Percentiles rank a stretch among this genome's conserved stretches.
Evolutionary conservation across 352 stramenopile genomes (phyloP).

Genomic region (Phytophthora pseudosyringae): DNA sequence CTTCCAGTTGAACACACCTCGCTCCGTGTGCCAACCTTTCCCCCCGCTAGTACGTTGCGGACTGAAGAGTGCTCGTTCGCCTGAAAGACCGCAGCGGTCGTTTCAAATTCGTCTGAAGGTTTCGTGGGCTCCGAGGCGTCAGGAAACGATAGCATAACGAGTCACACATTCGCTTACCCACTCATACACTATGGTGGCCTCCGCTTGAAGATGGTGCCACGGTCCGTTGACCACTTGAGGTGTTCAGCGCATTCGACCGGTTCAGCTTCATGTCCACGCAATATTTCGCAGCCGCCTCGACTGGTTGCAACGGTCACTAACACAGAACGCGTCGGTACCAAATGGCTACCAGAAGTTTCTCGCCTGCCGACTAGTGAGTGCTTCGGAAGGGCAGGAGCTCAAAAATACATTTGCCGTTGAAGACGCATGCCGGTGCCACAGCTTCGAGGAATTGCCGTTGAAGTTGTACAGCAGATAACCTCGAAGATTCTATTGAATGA

Average conservation of each 20-base stretch:
- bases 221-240: slow-evolving; percentile 25
- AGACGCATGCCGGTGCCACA: background rate
- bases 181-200: slow-evolving; percentile 2
- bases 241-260: slow-evolving; percentile 11
- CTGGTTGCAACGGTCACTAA: slow-evolving; percentile 26
- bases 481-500: background rate
- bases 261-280: slow-evolving; percentile 9
- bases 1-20: background rate
- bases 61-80: slow-evolving; percentile 3
- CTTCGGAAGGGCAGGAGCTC: background rate
- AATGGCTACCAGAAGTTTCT: background rate
- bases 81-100: slow-evolving; percentile 18
- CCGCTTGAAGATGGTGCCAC: slow-evolving; percentile 1
- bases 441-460: background rate
- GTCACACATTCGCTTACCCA: slow-evolving; percentile 8
- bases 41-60: slow-evolving; percentile 20
- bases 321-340: background rate
- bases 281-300: slow-evolving; percentile 25
- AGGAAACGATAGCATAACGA: slow-evolving; percentile 21
- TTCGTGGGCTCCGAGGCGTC: slow-evolving; percentile 12
- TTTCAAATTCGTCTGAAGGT: slow-evolving; percentile 35
- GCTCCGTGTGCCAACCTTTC: background rate
- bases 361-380: background rate
- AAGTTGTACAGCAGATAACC: background rate
- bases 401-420: slow-evolving; percentile 3